Conservation (phyloP, 2,329 filamentous ascomycete species). For the Epichloe uncinata region DNA sequence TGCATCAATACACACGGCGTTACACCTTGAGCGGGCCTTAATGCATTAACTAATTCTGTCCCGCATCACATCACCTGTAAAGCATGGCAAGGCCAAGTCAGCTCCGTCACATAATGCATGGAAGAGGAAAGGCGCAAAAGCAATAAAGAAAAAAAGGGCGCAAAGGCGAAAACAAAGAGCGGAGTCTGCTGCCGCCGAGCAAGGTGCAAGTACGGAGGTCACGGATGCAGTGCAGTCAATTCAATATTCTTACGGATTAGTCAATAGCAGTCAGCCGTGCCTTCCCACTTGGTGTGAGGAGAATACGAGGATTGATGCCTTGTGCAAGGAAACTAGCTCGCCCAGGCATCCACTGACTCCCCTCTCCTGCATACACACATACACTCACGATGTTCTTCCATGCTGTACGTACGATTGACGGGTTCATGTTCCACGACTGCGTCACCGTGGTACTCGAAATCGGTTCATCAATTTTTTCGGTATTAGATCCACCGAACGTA, state of each 20-base stretch:
- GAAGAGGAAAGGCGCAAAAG: no score
- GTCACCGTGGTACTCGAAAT: not conserved
- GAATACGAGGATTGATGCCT: slow-evolving; percentile 4
- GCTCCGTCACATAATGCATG: no score
- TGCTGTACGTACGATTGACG: not conserved
- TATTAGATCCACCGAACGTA: not conserved
- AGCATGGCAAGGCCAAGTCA: not conserved
- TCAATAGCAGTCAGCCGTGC: not conserved
- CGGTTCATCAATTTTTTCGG: not conserved
- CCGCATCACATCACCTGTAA: no score
- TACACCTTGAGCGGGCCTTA: not conserved
- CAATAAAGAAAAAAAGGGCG: no score
- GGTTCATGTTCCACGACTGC: not conserved
- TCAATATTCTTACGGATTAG: no score
- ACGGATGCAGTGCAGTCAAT: not conserved
- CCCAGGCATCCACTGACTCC: not conserved
- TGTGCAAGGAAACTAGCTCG: not conserved
- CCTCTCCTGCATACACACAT: not conserved
- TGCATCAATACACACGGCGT: not conserved
- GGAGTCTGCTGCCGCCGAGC: not conserved
- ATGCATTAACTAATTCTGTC: not conserved
- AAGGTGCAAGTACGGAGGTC: not conserved
- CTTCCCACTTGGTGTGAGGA: slow-evolving; percentile 1
- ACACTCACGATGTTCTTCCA: not conserved
- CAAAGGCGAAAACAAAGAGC: no score